Evolutionary conservation across 805 yeast genomes (phyloP), one percentile per base, ranked within the genome.

Genomic region (Saturnispora galanensis): DNA sequence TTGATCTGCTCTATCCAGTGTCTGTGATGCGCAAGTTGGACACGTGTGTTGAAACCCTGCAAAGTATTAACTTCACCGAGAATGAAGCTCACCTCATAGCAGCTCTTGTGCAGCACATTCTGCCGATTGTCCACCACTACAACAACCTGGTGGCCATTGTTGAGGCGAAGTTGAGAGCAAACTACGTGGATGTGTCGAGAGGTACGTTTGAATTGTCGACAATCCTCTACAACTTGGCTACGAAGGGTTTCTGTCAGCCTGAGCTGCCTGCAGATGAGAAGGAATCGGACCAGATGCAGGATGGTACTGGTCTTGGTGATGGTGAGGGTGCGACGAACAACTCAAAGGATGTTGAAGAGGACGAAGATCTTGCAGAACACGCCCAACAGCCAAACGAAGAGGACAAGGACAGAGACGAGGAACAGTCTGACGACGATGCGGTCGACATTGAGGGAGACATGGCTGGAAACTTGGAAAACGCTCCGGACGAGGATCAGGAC

Each of bases 361-460:
- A 89, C 52, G 96, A 88, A 50, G 96, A 93, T 60, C 68, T 90
- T 40, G 69, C 81, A 4, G 96, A 88, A 57, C 73, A 76, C 48
- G 78, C 77, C 15, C 86, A 82, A 54, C 76, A 78, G 45, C 81
- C 81, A 29, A 82, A 85, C 52, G 76, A 81, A 41, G 89, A 88
- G 32, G 74, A 83, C 42, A 76, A 81, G 32, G 76, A 83, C 17
- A 72, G 79, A n/a, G 75, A 78, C 5, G 72, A 77, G 11, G 81
- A 79, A 9, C 82, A 82, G n/a, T 81, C 78, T 8, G 77, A 87
- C 42, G 87, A 86, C 50, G 87, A 87, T 59, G 97, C 97, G 5
- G 88, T 85, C 38, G 95, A 87, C 41, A 84, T 89, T 59, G 95
- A 89, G 55, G 96, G 97, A 31, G 97, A 93, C 55, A 86, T 93